Evolutionary conservation across 2,329 filamentous ascomycete genomes (phyloP).

Genomic region (Metarhizium robertsii): DNA sequence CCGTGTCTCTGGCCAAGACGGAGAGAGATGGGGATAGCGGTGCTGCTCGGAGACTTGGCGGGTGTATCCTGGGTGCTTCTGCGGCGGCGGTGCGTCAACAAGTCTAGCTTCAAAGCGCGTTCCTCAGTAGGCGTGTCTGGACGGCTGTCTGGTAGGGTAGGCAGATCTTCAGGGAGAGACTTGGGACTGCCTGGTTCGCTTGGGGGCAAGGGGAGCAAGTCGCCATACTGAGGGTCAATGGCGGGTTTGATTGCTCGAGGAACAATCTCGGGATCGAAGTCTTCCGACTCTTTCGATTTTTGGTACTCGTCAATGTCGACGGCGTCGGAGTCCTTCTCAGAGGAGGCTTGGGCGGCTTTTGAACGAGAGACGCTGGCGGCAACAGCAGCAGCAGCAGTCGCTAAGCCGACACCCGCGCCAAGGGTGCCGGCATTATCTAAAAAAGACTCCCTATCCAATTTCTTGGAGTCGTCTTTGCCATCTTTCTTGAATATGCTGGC

Average conservation of each 20-base stretch:
- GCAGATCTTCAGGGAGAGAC: slow-evolving; percentile 30
- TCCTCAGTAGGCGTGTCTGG: slow-evolving; percentile 46
- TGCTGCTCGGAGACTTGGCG: slow-evolving; percentile 43
- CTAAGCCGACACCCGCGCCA: slow-evolving; percentile 60
- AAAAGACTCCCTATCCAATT: slow-evolving; percentile 45
- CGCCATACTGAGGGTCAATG: slow-evolving; percentile 57
- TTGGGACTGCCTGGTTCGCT: slow-evolving; percentile 45
- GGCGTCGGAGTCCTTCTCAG: slow-evolving; percentile 26
- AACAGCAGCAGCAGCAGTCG: slow-evolving; percentile 36
- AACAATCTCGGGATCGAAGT: slow-evolving; percentile 48
- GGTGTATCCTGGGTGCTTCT: slow-evolving; percentile 39
- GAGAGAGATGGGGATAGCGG: slow-evolving; percentile 48
- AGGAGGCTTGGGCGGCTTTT: slow-evolving; percentile 35
- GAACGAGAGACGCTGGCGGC: slow-evolving; percentile 30
- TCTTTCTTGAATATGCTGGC: slow-evolving; percentile 40
- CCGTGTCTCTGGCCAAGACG: slow-evolving; percentile 34
- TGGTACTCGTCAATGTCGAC: slow-evolving; percentile 12
- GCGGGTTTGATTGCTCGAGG: slow-evolving; percentile 51
- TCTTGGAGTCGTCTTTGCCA: slow-evolving; percentile 16
- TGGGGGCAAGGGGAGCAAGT: slow-evolving; percentile 54
- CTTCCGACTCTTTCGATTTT: slow-evolving; percentile 20
- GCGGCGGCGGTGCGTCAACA: slow-evolving; percentile 35
- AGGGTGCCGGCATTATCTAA: slow-evolving; percentile 63
- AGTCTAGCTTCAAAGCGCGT: slow-evolving; percentile 29
- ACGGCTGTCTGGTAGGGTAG: slow-evolving; percentile 49